A percentile compares a stretch with the other conserved stretches of the same genome.
These are phyloP conservation scores for Lentinula edodes DNA, from an alignment of 768 basidiomycete genomes.

Conservation along the genomic window DNA sequence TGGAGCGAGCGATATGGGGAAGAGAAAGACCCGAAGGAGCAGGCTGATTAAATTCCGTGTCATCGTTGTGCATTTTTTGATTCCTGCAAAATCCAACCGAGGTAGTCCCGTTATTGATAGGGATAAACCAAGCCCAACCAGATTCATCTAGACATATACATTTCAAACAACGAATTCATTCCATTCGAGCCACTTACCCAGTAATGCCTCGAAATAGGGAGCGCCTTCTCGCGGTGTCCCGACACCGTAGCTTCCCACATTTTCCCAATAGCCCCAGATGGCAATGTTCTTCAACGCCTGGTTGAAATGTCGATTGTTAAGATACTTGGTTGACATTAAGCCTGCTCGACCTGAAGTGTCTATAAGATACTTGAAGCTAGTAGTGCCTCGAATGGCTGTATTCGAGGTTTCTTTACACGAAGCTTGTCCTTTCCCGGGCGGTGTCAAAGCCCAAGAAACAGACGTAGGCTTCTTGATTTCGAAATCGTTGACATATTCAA, in stretches of 20 bases:
- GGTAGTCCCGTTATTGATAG: conserved; percentile 56
- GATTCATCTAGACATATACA: conserved; percentile 44
- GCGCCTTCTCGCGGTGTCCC: conserved; percentile 50
- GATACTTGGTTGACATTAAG: conserved; percentile 61
- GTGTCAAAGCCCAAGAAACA: conserved; percentile 43
- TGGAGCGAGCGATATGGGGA: conserved; percentile 17
- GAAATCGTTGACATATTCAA: conserved; percentile 12
- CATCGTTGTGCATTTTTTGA: conserved; percentile 41
- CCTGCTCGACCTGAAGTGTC: conserved; percentile 73
- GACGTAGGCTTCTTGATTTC: conserved; percentile 37
- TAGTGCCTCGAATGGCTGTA: conserved; percentile 31
- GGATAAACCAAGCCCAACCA: conserved; percentile 72
- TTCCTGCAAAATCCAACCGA: conserved; percentile 62
- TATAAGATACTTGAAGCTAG: conserved; percentile 63
- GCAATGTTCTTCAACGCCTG: conserved; percentile 68
- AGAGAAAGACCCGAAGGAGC: conserved; percentile 17
- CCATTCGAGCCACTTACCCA: conserved; percentile 32
- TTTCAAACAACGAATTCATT: neutral
- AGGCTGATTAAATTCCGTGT: conserved; percentile 10
- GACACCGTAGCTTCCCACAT: conserved; percentile 44
- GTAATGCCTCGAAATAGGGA: conserved; percentile 68
- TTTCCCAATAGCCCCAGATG: conserved; percentile 73
- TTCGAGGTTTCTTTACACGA: conserved; percentile 28
- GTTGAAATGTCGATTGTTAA: conserved; percentile 67
- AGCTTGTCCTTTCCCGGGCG: conserved; percentile 30